phyloP scores from a whole-genome alignment of 306 rosid genomes.

The Quercus suber region DNA sequence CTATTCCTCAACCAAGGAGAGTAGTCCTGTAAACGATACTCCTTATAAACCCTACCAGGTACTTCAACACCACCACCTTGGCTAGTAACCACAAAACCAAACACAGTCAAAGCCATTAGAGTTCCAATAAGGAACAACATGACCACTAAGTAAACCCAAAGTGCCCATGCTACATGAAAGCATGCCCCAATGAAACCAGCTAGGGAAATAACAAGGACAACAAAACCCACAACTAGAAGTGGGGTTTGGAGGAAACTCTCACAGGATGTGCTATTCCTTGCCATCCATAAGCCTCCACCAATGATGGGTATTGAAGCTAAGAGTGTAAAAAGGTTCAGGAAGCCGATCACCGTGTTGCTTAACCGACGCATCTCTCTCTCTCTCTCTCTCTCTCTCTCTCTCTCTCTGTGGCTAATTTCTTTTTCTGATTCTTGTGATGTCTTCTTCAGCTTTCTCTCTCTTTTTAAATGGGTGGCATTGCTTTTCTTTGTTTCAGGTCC shows the following conservation, averaged over 20 bases:
- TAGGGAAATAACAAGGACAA: conserved; percentile 70
- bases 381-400: not conserved
- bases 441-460: conserved; percentile 27
- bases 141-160: conserved; percentile 77
- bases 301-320: conserved; percentile 91
- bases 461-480: conserved; percentile 25
- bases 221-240: conserved; percentile 69
- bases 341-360: conserved; percentile 93
- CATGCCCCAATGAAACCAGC: conserved; percentile 97
- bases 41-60: conserved; percentile 70
- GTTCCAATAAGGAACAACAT: conserved; percentile 76
- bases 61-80: conserved; percentile 70
- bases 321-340: conserved; percentile 78
- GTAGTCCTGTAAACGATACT: conserved; percentile 54
- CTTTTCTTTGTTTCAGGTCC: conserved; percentile 28
- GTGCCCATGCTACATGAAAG: conserved; percentile 88
- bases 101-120: conserved; percentile 60
- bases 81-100: conserved; percentile 76
- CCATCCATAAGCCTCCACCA: conserved; percentile 92
- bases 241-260: conserved; percentile 84
- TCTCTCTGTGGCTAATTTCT: not conserved
- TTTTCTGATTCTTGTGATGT: conserved; percentile 1
- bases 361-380: conserved; percentile 52
- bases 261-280: conserved; percentile 82
- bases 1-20: conserved; percentile 80